Conservation (phyloP, 306 rosid species). For the Cyamopsis tetragonoloba region DNA sequence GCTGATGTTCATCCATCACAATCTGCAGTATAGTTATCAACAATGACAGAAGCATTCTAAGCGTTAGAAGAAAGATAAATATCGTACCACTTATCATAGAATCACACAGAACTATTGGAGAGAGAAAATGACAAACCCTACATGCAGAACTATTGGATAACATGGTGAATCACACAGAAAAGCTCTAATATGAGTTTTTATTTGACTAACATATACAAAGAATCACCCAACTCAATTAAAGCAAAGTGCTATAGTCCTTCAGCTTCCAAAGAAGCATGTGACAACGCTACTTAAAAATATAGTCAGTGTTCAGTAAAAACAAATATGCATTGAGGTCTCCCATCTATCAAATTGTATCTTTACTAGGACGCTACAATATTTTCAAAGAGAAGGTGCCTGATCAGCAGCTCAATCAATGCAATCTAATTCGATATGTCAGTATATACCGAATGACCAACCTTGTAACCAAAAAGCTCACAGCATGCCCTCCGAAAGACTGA, state of each 20-base stretch:
- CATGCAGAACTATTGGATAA: not conserved
- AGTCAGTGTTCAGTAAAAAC: not conserved
- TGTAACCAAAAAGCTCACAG: constrained; percentile 97
- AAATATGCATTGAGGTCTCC: constrained; percentile 16
- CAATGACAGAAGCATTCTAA: constrained; percentile 12
- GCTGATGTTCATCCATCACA: constrained; percentile 96
- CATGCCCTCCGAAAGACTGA: constrained; percentile 95
- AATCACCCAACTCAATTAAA: constrained; percentile 2
- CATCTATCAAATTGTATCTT: not conserved
- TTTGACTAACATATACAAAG: not conserved
- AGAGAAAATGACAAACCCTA: not conserved
- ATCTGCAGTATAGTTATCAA: constrained; percentile 48
- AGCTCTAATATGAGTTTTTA: not conserved
- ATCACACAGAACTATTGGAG: too few species aligned
- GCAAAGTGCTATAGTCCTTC: constrained; percentile 7
- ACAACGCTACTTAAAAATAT: constrained; percentile 16
- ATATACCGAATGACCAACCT: constrained; percentile 63
- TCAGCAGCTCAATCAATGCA: too few species aligned
- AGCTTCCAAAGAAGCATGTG: constrained; percentile 19
- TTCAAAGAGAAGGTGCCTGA: not conserved
- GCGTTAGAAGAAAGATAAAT: constrained; percentile 7
- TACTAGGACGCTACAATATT: not conserved
- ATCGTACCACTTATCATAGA: not conserved
- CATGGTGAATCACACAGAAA: not conserved
- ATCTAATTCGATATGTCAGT: too few species aligned